Conservation (phyloP, 2,329 filamentous ascomycete genomes). For the Rhexocercosporidium sp. region DNA sequence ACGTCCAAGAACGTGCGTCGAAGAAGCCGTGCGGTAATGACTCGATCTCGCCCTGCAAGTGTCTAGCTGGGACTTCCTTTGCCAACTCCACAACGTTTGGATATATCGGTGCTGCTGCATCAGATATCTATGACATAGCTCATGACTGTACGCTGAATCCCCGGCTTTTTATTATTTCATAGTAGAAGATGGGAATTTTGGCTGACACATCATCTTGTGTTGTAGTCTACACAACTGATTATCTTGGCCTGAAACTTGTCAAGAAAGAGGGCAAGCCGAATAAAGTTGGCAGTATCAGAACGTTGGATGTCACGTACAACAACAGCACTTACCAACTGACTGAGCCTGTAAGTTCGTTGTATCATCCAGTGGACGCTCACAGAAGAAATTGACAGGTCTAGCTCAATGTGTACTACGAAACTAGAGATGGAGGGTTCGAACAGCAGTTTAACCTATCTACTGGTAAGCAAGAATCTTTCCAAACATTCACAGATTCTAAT, state of each 20-base stretch:
- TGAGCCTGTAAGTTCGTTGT: background rate
- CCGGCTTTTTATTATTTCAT: too few relatives aligned
- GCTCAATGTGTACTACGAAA: slow-evolving; percentile 8
- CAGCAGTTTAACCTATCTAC: slow-evolving; percentile 8
- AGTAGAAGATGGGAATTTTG: too few relatives aligned
- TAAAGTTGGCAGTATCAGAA: slow-evolving; percentile 8
- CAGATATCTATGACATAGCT: slow-evolving; percentile 6
- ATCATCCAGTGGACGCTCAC: too few relatives aligned
- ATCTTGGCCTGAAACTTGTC: background rate
- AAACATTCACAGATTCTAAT: background rate
- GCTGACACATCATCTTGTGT: background rate
- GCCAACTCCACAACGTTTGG: slow-evolving; percentile 7
- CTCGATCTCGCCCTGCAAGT: background rate
- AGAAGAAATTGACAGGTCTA: background rate
- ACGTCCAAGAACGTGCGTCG: background rate
- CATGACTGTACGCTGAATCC: background rate
- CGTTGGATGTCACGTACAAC: slow-evolving; percentile 3
- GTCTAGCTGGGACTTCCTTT: background rate
- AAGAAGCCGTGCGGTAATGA: background rate
- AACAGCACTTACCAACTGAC: slow-evolving; percentile 5
- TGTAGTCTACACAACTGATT: slow-evolving; percentile 8
- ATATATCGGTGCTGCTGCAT: slow-evolving; percentile 7
- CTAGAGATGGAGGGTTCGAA: background rate
- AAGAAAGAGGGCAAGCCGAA: background rate
- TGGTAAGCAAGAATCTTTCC: background rate